These are phyloP conservation scores for Hypoxylon lenormandii DNA, from an alignment of 495 filamentous ascomycete genomes.

Conservation along the genomic window DNA sequence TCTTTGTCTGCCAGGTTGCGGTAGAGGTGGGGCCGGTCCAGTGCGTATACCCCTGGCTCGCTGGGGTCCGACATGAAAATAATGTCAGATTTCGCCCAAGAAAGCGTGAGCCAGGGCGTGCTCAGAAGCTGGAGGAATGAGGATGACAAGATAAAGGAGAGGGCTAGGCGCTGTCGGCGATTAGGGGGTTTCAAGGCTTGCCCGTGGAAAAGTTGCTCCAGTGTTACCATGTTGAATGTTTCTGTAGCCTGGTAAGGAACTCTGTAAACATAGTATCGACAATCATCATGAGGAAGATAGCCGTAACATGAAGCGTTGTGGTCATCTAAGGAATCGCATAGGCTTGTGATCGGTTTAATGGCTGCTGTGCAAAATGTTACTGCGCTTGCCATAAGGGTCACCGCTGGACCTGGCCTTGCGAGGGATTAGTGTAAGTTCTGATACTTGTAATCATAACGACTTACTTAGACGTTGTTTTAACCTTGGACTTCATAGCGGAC, in stretches of 20 bases:
- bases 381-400: neutral
- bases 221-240: conserved; percentile 6
- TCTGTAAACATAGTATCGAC: conserved; percentile 30
- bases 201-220: conserved; percentile 34
- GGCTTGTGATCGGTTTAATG: neutral
- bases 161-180: conserved; percentile 23
- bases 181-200: conserved; percentile 1
- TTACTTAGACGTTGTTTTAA: too few species aligned
- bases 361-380: neutral
- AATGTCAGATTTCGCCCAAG: conserved; percentile 25
- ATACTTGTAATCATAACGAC: too few species aligned
- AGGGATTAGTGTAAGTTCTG: neutral
- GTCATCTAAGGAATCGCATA: conserved; percentile 7
- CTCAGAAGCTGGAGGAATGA: conserved; percentile 42
- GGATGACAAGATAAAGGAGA: conserved; percentile 38
- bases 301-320: conserved; percentile 7
- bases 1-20: neutral
- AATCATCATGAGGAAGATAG: conserved; percentile 21
- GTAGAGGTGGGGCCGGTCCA: conserved; percentile 10
- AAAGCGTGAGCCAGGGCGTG: conserved; percentile 32
- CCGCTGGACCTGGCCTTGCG: neutral
- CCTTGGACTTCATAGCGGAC: too few species aligned
- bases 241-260: conserved; percentile 1
- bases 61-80: conserved; percentile 28
- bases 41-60: neutral